Base-by-base conservation (phyloP, 192 early-diverging fungal species). In the Linnemannia zychae region DNA sequence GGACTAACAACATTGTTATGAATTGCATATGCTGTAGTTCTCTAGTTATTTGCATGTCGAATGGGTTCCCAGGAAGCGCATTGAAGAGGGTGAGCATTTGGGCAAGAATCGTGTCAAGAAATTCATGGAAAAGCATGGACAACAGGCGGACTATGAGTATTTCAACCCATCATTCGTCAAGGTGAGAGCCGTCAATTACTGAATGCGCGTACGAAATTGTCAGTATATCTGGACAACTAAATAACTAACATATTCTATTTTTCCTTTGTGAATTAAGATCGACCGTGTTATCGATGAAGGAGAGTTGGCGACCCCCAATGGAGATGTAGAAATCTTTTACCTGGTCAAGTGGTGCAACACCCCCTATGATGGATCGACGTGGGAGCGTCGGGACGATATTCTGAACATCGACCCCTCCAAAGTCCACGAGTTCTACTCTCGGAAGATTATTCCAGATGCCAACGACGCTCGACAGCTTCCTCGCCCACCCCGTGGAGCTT, bases 221-320 rank as follows among this genome's bases (percentile, higher is more conserved):
- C 17, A 7, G n/a, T n/a, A n/a, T n/a, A n/a, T n/a, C n/a, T n/a
- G n/a, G n/a, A n/a, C n/a, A n/a, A n/a, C n/a, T n/a, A n/a, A n/a
- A n/a, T n/a, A n/a, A 7, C 48, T 48, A 63, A 63, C 28, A 2
- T 31, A n/a, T n/a, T n/a, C n/a, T n/a, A n/a, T n/a, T n/a, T 37
- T 40, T 52, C 4, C 24, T 49, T 17, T 60, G 12, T 36, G 12
- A 63, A 57, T n/a, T 15, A 67, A 95, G 93, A 88, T 95, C 70
- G 96, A 97, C 75, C 92, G 96, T 22, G 87, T 97, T 33, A 92
- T 97, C 76, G 96, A 97, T 81, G 96, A 96, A 81, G 96, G 95
- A 38, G 95, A 96, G 67, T 77, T 92, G 24, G 87, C 88, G 1
- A 90, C 91, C 36, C 81, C 90, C 1, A 87, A 74, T 31, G 91